Evolutionary conservation across 2,329 filamentous ascomycete genomes (phyloP).

Genomic region (Drechslerella stenobrocha): DNA sequence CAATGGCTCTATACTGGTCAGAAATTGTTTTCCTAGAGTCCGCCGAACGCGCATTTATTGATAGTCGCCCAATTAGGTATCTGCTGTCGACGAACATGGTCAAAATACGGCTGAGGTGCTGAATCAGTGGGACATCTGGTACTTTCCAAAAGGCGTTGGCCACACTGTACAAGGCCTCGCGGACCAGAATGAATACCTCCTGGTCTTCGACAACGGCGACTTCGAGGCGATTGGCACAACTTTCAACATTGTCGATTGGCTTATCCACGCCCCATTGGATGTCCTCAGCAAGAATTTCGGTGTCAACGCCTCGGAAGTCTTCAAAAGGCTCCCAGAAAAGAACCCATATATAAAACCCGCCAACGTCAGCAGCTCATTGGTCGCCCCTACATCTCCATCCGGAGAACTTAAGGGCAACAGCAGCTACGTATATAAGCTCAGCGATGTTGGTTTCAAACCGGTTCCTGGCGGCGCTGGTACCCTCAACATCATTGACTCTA

Average conservation of each 20-base stretch:
- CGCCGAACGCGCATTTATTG: too few species aligned
- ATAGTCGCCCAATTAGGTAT: too few species aligned
- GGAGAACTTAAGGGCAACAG: conserved; percentile 62
- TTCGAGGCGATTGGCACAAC: conserved; percentile 70
- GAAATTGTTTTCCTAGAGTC: too few species aligned
- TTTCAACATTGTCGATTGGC: conserved; percentile 73
- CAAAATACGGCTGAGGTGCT: conserved; percentile 61
- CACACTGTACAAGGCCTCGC: conserved; percentile 68
- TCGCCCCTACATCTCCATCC: conserved; percentile 56
- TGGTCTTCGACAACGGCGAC: conserved; percentile 69
- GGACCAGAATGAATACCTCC: conserved; percentile 69
- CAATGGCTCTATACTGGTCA: conserved; percentile 60
- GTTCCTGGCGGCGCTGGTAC: conserved; percentile 67
- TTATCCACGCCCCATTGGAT: conserved; percentile 65
- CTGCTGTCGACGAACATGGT: conserved; percentile 67
- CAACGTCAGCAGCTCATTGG: conserved; percentile 61
- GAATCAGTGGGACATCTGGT: conserved; percentile 68
- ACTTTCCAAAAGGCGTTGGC: conserved; percentile 68
- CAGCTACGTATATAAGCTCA: conserved; percentile 67
- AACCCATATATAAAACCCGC: conserved; percentile 67
- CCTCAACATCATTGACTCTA: conserved; percentile 68
- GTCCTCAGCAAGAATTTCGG: conserved; percentile 72
- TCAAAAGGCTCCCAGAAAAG: conserved; percentile 59
- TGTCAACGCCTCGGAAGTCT: conserved; percentile 64
- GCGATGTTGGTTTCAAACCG: conserved; percentile 55